Percentiles rank a stretch among this genome's conserved stretches.
These are phyloP conservation scores for Skeletonema menzelii DNA, from an alignment of 108 stramenopile species.

Conservation along the genomic window DNA sequence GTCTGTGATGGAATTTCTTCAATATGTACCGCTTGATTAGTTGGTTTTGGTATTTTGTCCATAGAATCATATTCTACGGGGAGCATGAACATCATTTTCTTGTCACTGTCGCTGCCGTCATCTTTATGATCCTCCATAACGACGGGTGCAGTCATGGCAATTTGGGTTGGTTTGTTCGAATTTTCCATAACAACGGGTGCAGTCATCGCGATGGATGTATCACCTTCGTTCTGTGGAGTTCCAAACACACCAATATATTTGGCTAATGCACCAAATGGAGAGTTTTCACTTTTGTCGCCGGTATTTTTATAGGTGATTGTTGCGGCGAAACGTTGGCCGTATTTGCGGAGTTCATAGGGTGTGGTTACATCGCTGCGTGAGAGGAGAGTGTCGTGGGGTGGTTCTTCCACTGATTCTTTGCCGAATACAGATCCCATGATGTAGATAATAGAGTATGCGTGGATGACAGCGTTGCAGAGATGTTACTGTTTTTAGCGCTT, in stretches of 20 bases:
- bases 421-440: slow-evolving; percentile 83
- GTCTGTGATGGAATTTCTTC: slow-evolving; percentile 56
- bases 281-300: slow-evolving; percentile 26
- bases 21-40: slow-evolving; percentile 68
- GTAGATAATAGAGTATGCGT: background rate
- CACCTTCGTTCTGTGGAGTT: slow-evolving; percentile 66
- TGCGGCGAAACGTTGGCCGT: slow-evolving; percentile 60
- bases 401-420: slow-evolving; percentile 70
- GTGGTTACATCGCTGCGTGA: slow-evolving; percentile 39
- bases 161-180: slow-evolving; percentile 21
- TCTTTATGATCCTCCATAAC: slow-evolving; percentile 37
- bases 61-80: slow-evolving; percentile 73
- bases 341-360: slow-evolving; percentile 73
- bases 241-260: slow-evolving; percentile 89
- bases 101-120: slow-evolving; percentile 22
- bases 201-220: slow-evolving; percentile 74
- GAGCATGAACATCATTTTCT: slow-evolving; percentile 84
- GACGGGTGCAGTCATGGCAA: slow-evolving; percentile 85
- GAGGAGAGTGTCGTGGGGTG: slow-evolving; percentile 60
- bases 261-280: slow-evolving; percentile 66
- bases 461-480: background rate
- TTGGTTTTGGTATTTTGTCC: slow-evolving; percentile 80
- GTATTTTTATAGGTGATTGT: slow-evolving; percentile 18
- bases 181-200: slow-evolving; percentile 74
- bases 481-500: background rate